Evolutionary conservation across 306 rosid species (phyloP).

Genomic region (Parietaria judaica): DNA sequence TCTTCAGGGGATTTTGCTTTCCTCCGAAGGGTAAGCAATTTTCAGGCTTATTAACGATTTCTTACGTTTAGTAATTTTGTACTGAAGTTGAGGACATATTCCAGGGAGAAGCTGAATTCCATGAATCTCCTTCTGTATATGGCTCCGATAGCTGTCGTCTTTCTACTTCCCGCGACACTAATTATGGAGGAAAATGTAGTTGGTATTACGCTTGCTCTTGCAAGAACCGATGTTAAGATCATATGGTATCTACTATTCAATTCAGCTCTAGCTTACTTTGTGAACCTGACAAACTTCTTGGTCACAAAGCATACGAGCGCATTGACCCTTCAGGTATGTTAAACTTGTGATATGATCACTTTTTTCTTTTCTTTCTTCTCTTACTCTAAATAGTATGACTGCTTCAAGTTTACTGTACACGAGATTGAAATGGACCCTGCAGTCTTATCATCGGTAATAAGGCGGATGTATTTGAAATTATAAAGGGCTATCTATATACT

Average conservation of each 20-base stretch:
- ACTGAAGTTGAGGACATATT: constrained; percentile 28
- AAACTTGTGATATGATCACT: constrained; percentile 6
- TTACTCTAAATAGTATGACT: background rate
- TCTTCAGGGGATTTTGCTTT: constrained; percentile 90
- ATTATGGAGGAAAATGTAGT: constrained; percentile 95
- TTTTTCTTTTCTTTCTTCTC: background rate
- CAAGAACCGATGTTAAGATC: constrained; percentile 89
- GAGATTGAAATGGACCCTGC: too few relatives aligned
- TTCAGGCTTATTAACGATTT: background rate
- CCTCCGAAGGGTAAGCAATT: constrained; percentile 85
- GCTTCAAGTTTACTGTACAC: background rate
- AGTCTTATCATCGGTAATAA: too few relatives aligned
- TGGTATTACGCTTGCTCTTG: constrained; percentile 95
- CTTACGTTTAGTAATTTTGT: constrained; percentile 3
- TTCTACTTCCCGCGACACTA: constrained; percentile 97
- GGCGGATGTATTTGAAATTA: too few relatives aligned
- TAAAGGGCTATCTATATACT: too few relatives aligned
- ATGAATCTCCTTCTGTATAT: constrained; percentile 98
- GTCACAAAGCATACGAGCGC: constrained; percentile 99
- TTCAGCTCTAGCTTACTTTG: constrained; percentile 87
- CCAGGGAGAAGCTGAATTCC: constrained; percentile 97
- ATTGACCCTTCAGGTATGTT: constrained; percentile 91
- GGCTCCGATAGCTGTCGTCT: constrained; percentile 98
- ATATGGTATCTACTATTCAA: constrained; percentile 94
- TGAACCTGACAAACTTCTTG: constrained; percentile 93